Evolutionary conservation across 2,329 filamentous ascomycete genomes (phyloP), one percentile per base, ranked within the genome.

Genomic region (Aspergillus neoniger): DNA sequence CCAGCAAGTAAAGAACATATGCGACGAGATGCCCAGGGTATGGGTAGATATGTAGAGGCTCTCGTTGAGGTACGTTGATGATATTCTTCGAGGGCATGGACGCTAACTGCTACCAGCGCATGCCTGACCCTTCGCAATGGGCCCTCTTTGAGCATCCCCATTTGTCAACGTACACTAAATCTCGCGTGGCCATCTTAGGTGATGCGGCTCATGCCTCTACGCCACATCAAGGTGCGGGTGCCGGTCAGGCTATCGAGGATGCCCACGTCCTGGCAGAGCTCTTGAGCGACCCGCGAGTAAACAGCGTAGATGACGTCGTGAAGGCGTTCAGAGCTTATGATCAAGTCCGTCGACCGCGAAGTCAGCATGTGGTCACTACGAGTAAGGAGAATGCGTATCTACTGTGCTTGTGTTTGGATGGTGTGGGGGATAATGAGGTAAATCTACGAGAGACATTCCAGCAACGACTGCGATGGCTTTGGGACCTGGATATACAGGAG

Each of bases 241-340:
- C 76, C 3, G 76, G 77, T 0, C 70, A 74, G 55, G 76, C 72
- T 2, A 73, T 78, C 17, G 77, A 79, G 55, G 76, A 78, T 60
- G 72, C 74, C 0, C 68, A 72, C 25, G 73, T 77, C 1, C 63
- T 77, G 1, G 77, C 80, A 0, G 76, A 79, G 3, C 68, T 87
- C 0, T 72, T 88, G 0, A 79, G 77, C 0, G 75, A 81, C 36
- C 5, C 58, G 2, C 60, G 65, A 6, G 73, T 80, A 2, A 59
- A 63, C 0, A 71, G 63, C 0, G 61, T 65, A 0, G 59, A 66
- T 0, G 76, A 82, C 7, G 69, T 83, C 0, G 71, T 77, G 5
- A 75, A 73, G 0, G 84, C 77, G 0, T 85, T 87, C 49, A 72
- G 74, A n/a, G 79, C 79, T 0, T 87, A 83, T 48, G 83, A 87